Evolutionary conservation across 140 eudicot species (phyloP), one percentile per base, ranked within the genome.

Genomic region (Bidens hawaiensis): DNA sequence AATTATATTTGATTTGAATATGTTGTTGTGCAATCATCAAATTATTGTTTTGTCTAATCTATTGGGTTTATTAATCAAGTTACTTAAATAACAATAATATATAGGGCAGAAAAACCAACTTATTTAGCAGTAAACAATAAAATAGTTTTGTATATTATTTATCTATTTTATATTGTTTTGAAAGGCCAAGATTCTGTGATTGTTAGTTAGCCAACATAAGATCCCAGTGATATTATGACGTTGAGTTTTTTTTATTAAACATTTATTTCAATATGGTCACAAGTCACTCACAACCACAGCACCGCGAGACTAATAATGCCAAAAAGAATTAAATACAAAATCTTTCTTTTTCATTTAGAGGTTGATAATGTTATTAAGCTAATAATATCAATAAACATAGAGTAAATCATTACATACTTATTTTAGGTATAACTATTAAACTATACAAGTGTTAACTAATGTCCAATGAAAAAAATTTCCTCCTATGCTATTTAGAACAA

Each of bases 121-220:
- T n/a, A n/a, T n/a, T n/a, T 38, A 38, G 43, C 15, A 38, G 15
- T 38, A 38, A 38, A 38, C 43, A 11, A 11, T 38, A 11, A 1
- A 38, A 38, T 11, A 34, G 10, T 38, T 38, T 38, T 38, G 13
- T 38, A 8, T 38, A 38, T 38, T 15, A 19, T 49, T 21, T 7
- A 41, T 61, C 49, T 57, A 31, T 15, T 42, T 21, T 27, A 17
- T 27, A 11, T 31, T 5, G 38, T 24, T 54, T 26, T 42, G 23
- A 28, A 50, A 67, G 63, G 47, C 58, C 30, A 27, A 67, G 75
- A 60, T 66, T 59, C 34, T 67, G 64, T 40, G 68, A 47, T 31
- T 15, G 75, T 74, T 74, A 68, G 75, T 67, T 67, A 67, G 68
- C 74, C 68, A 17, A 71, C 58, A 70, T 49, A 60, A 48, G 55